Percentiles rank a stretch among this genome's conserved stretches.
phyloP scores from a whole-genome alignment of 2,329 filamentous ascomycete genomes.

The Diplocarpon rosae region DNA sequence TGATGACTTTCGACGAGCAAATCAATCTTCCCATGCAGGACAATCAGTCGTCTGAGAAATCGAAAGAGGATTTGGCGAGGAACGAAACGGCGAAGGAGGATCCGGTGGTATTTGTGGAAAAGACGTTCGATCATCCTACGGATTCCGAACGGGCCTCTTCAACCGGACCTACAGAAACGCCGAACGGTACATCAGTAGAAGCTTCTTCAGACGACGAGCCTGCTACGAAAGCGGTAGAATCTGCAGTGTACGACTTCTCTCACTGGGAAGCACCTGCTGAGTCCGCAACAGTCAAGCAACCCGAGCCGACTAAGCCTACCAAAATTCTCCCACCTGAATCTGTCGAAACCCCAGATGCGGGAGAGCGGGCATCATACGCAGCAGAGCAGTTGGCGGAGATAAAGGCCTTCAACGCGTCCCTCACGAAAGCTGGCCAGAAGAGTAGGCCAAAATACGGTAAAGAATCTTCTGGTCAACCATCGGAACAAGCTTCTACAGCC shows the following conservation, averaged over 20 bases:
- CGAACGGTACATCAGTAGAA: slow-evolving; percentile 11
- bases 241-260: slow-evolving; percentile 8
- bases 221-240: not conserved
- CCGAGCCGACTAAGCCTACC: not conserved
- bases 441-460: not conserved
- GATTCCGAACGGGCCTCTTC: slow-evolving; percentile 3
- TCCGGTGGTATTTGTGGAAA: slow-evolving; percentile 1
- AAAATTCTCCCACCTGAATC: slow-evolving; percentile 6
- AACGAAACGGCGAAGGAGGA: slow-evolving; percentile 6
- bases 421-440: slow-evolving; percentile 18
- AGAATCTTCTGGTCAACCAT: not conserved
- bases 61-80: slow-evolving; percentile 3
- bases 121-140: slow-evolving; percentile 4
- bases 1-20: slow-evolving; percentile 10
- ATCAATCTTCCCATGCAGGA: slow-evolving; percentile 1
- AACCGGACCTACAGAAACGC: slow-evolving; percentile 5
- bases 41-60: not conserved
- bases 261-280: slow-evolving; percentile 1
- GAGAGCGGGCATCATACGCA: slow-evolving; percentile 13
- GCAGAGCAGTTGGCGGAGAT: slow-evolving; percentile 17
- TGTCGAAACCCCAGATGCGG: slow-evolving; percentile 2
- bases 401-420: slow-evolving; percentile 13
- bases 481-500: slow-evolving; percentile 1
- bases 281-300: not conserved
- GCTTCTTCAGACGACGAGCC: slow-evolving; percentile 11